Evolutionary conservation across 1,284 basidiomycete genomes (phyloP), one percentile per base, ranked within the genome.

Genomic region (Wallemia mellicola): DNA sequence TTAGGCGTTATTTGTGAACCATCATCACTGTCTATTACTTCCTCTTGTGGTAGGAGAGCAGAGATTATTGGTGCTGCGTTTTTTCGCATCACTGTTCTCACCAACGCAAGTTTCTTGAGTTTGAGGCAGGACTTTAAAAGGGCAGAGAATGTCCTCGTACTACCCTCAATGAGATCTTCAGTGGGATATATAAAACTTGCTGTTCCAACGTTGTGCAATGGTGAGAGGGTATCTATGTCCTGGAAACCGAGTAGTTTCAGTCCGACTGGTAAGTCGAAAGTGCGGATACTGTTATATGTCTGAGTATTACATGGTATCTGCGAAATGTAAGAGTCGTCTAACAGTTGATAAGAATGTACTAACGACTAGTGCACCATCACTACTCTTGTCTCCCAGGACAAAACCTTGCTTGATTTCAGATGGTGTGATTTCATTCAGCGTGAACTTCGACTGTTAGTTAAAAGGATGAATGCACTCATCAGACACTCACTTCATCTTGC

Each of bases 181-280:
- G 92, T 83, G 0, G 92, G 94, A 68, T 89, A 88, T 62, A 98
- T 79, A 67, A 98, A 98, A 59, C 79, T 73, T 0, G 87, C 80
- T 69, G 94, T 88, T 67, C 88, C 92, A 65, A 94, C 72, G 64
- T 92, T 92, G 67, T 94, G 86, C 68, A 88, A 81, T 64, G 88
- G 83, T 0, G 71, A 71, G 0, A 96, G 74, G 61, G 82, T 76
- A 2, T 71, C 68, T n/a, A 75, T 74, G 61, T 81, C 74, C 68
- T 91, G 86, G 74, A 96, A 98, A 1, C 92, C 94, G 24, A 99
- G 77, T 2, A 98, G 77, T 68, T 82, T 86, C 67, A 98, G 79
- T 5, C 80, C 80, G 38, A 54, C 60, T 15, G 3, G 48, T 27
- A 32, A n/a, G 27, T 22, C 15, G 30, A 14, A 24, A 30, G n/a